Conservation (phyloP, 2,329 filamentous ascomycete species). For the Gliomastix tumulicola region DNA sequence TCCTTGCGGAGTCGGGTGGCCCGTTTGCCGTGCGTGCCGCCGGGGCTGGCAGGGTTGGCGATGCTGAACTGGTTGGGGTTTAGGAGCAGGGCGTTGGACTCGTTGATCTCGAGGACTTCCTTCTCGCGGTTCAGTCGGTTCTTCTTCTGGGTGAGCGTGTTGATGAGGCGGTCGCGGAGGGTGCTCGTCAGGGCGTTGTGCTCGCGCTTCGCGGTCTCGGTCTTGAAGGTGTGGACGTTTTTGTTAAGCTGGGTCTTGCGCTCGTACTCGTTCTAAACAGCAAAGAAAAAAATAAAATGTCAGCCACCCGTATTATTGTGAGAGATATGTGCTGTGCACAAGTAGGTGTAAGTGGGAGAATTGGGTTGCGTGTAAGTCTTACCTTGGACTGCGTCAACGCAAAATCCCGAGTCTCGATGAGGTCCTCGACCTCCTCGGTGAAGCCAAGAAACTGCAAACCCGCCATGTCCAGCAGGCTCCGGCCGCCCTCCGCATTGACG, state of each 20-base stretch:
- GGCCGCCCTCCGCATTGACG: constrained; percentile 31
- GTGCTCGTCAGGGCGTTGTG: constrained; percentile 52
- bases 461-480: constrained; percentile 63
- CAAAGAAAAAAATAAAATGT: not conserved
- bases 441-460: constrained; percentile 83
- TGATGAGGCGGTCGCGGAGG: constrained; percentile 60
- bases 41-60: constrained; percentile 56
- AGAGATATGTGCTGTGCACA: too few species aligned
- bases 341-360: too few species aligned
- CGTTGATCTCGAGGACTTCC: constrained; percentile 60
- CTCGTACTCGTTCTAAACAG: constrained; percentile 51
- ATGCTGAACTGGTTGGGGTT: constrained; percentile 64
- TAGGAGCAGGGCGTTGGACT: constrained; percentile 57
- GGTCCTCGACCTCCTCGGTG: constrained; percentile 78
- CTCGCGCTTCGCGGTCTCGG: constrained; percentile 56
- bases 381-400: constrained; percentile 78
- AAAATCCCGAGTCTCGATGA: constrained; percentile 80
- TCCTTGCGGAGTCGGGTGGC: constrained; percentile 55
- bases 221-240: constrained; percentile 53
- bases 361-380: too few species aligned
- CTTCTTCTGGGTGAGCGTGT: constrained; percentile 58
- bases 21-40: constrained; percentile 56
- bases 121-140: constrained; percentile 58
- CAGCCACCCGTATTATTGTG: not conserved
- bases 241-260: constrained; percentile 53